Evolutionary conservation across 108 stramenopile species (phyloP).

Genomic region (Nannochloropsis salina): DNA sequence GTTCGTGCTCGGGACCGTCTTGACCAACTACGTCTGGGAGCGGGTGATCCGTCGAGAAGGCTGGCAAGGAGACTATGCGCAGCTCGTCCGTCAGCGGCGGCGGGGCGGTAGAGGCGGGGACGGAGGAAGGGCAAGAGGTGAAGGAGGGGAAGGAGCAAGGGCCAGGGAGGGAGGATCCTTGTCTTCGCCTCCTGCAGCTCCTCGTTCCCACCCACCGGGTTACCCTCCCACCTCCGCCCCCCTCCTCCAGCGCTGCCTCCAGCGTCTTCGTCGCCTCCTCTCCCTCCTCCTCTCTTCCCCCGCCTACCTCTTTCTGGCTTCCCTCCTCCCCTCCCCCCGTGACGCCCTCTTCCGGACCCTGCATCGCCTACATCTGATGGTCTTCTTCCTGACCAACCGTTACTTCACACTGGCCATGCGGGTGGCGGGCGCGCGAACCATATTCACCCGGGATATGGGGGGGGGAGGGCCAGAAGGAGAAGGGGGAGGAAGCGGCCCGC

Average conservation of each 20-base stretch:
- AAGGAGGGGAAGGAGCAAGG: not conserved
- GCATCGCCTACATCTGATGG: slow-evolving; percentile 29
- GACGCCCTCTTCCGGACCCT: not conserved
- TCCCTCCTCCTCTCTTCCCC: not conserved
- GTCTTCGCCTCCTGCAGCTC: not conserved
- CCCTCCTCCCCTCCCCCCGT: slow-evolving; percentile 13
- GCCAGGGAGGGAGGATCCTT: not conserved
- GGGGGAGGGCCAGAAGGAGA: not conserved
- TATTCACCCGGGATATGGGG: slow-evolving; percentile 30
- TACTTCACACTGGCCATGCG: slow-evolving; percentile 38
- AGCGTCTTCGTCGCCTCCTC: not conserved
- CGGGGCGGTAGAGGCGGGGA: not conserved
- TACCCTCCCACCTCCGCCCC: not conserved
- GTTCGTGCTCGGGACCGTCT: not conserved
- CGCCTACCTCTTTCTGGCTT: not conserved
- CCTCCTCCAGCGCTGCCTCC: not conserved
- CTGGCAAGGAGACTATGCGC: not conserved
- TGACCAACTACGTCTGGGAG: not conserved
- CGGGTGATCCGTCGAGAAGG: not conserved
- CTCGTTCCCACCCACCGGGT: not conserved
- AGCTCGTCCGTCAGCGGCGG: not conserved
- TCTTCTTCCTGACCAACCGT: slow-evolving; percentile 37
- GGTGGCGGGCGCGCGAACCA: slow-evolving; percentile 29
- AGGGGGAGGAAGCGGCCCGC: not conserved
- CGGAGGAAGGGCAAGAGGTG: not conserved